phyloP scores from a whole-genome alignment of 2,329 filamentous ascomycete genomes.

The Ophiocordyceps robertsii region DNA sequence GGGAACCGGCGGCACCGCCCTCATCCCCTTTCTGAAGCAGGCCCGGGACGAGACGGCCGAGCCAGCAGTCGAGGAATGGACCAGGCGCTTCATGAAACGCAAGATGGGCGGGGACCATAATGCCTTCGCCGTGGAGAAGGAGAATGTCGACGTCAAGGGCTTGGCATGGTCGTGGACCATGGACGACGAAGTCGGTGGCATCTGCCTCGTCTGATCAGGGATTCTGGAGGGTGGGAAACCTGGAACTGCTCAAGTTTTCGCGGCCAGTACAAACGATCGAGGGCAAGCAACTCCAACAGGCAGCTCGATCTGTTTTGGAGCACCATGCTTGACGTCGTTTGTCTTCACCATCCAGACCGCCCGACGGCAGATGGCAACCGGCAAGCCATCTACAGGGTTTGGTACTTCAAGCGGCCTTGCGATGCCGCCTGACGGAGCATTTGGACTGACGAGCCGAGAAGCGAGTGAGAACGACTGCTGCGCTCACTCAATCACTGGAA shows the following conservation, averaged over 20 bases:
- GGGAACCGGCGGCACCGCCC: slow-evolving; percentile 82
- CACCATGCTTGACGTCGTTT: no score
- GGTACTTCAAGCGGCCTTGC: no score
- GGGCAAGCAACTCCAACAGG: no score
- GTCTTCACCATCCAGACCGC: no score
- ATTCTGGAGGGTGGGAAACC: background rate
- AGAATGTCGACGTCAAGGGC: slow-evolving; percentile 43
- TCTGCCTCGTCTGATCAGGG: slow-evolving; percentile 34
- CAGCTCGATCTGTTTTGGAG: no score
- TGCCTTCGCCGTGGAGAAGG: slow-evolving; percentile 23
- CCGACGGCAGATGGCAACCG: no score
- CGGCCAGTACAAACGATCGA: no score
- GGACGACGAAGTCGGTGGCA: slow-evolving; percentile 61
- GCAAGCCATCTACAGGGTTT: no score
- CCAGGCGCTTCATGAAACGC: slow-evolving; percentile 41
- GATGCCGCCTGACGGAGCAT: no score
- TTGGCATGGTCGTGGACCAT: slow-evolving; percentile 81
- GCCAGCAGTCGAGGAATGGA: slow-evolving; percentile 62
- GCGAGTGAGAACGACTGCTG: no score
- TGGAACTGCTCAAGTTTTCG: background rate
- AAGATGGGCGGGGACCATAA: slow-evolving; percentile 34
- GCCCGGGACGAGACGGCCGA: slow-evolving; percentile 92
- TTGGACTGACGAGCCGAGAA: no score
- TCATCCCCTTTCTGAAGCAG: slow-evolving; percentile 95
- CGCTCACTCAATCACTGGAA: no score